Base-by-base conservation (phyloP, 768 basidiomycete genomes). In the Cantharellus anzutake region DNA sequence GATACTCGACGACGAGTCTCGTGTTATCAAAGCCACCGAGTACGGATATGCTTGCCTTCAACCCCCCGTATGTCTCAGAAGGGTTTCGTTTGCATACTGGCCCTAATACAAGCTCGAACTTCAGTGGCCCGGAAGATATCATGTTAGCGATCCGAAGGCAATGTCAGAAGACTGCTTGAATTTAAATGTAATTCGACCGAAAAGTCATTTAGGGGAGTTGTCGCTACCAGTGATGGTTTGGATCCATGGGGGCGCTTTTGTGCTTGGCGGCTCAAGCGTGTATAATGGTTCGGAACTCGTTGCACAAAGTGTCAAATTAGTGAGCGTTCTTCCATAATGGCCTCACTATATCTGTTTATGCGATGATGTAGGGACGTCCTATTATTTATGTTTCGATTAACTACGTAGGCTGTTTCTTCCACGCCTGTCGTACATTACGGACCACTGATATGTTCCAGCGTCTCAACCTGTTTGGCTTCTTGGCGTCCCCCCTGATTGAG, bases 351-450 rank as follows among this genome's bases (percentile, higher is more conserved):
- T 7, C 52, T 37, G 35, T 55, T 11, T 7, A 11, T 37, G 14
- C 35, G 7, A 7, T 7, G 11, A 11, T 37, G 7, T 37, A 55
- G 52, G 38, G 38, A 11, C 11, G 35, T 11, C 52, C 52, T 14
- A 42, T 61, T 4, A 51, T 61, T 20, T 61, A 37, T 41, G 60
- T 61, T 29, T 29, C 61, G n/a, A 16, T 61, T 20, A 61, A 61
- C 41, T 61, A 61, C 35, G 44, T 48, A 11, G 29, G 44, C 29
- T 48, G 11, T 48, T 48, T 48, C 11, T 48, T 48, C 44, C 11
- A 48, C 44, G 11, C 44, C 11, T 11, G 44, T 11, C 44, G 29
- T 11, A 48, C 11, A 11, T 11, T 29, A 48, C 44, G 29, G 44
- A 11, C 11, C 44, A 11, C 20, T 29, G 20, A 29, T 29, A 29